Base-by-base conservation (phyloP, 495 filamentous ascomycete genomes). In the Penicillium mononematosum region DNA sequence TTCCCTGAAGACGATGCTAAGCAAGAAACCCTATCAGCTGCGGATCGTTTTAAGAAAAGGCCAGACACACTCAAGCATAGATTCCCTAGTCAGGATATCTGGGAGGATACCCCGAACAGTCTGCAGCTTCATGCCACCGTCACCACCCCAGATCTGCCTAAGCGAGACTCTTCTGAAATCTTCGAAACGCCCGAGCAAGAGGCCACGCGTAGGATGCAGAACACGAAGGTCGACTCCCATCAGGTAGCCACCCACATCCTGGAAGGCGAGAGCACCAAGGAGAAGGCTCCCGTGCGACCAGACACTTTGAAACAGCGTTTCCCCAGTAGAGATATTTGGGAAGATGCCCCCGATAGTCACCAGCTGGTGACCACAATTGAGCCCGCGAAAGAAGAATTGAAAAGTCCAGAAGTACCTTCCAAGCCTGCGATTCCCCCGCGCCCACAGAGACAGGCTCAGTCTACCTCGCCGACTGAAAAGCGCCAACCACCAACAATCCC, bases 251-350 rank as follows among this genome's bases (percentile, higher is more conserved):
- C 70, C 41, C 71, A 76, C 34, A 74, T 76, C 12, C 55, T 75
- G 8, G 65, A 69, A 39, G 67, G 70, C 1, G 70, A 70, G 25
- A 65, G 63, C 5, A 20, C 31, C 14, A 66, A 60, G 6, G 67
- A 83, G 65, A 66, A 82, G 75, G 62, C 70, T 56, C 50, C 69
- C 10, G 66, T 69, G 4, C 78, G 83, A 8, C 79, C 85, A 4
- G 76, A 78, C 24, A 32, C 62, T 19, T 64, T 83, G 63, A 81
- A 84, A 53, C 88, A 88, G 34, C 83, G 92, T 7, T 99, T 99
- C 68, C 94, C 94, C 5, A 96, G 92, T 67, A 85, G 84, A 36
- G 94, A 99, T 73, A 88, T 98, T 44, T 99, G 94, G 94, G 94
- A 99, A 75, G 94, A 99, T 67, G 84, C 84, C 0, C 93, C 94